phyloP scores from a whole-genome alignment of 352 stramenopile genomes.

The Pythium aristosporum region DNA sequence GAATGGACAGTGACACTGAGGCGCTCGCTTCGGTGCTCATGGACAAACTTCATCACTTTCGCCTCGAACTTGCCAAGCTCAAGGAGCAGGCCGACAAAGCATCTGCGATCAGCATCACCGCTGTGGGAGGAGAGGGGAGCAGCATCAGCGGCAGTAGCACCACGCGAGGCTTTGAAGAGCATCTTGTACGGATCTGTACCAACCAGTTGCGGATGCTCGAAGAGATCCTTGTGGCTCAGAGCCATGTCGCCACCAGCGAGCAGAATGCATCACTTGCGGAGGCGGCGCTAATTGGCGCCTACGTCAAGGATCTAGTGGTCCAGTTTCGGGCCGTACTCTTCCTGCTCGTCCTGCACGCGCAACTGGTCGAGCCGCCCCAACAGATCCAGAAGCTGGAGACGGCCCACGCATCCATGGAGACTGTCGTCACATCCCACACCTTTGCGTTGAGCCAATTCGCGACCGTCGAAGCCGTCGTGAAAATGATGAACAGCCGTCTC shows the following conservation, averaged over 20 bases:
- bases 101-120: background rate
- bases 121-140: background rate
- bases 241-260: background rate
- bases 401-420: conserved; percentile 31
- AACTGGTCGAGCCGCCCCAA: conserved; percentile 39
- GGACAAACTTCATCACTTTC: conserved; percentile 39
- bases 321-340: conserved; percentile 58
- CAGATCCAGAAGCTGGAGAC: conserved; percentile 36
- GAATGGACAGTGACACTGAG: conserved; percentile 4
- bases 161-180: conserved; percentile 23
- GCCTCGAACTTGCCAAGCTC: conserved; percentile 47
- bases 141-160: background rate
- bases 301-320: conserved; percentile 54
- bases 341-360: conserved; percentile 41
- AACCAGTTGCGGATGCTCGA: conserved; percentile 26
- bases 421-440: conserved; percentile 39
- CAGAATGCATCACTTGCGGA: background rate
- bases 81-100: conserved; percentile 46
- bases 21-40: conserved; percentile 31
- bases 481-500: conserved; percentile 58
- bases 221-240: conserved; percentile 23
- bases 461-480: conserved; percentile 53
- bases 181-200: conserved; percentile 23
- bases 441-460: conserved; percentile 54
- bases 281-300: conserved; percentile 1